phyloP scores from a whole-genome alignment of 225 moss, liverwort and hornwort genomes.

The Bryum argenteum region DNA sequence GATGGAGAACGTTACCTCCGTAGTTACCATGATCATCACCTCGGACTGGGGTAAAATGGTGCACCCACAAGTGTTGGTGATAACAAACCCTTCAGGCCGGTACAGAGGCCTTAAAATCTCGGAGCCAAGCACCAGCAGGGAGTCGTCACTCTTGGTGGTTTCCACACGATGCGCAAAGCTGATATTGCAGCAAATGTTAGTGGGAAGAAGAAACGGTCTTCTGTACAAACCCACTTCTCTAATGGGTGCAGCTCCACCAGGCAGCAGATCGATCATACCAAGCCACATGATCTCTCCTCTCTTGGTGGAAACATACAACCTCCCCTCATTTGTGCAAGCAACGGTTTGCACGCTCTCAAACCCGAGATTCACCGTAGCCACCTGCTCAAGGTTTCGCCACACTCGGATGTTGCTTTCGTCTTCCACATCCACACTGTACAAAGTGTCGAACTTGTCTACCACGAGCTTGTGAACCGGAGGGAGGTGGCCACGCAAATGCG shows the following conservation, averaged over 20 bases:
- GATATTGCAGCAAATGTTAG: constrained; percentile 39
- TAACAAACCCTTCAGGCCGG: constrained; percentile 40
- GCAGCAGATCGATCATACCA: constrained; percentile 43
- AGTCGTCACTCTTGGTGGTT: background rate
- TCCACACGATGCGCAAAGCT: constrained; percentile 20
- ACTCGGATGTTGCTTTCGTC: constrained; percentile 46
- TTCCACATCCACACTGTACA: constrained; percentile 46
- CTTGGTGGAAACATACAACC: constrained; percentile 42
- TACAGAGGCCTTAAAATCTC: constrained; percentile 42
- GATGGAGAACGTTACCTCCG: constrained; percentile 44
- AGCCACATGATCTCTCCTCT: constrained; percentile 48
- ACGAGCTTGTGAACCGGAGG: constrained; percentile 48
- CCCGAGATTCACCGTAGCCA: constrained; percentile 41
- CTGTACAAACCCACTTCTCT: constrained; percentile 20
- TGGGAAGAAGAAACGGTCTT: constrained; percentile 25
- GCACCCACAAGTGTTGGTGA: constrained; percentile 41
- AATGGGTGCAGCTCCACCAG: constrained; percentile 2
- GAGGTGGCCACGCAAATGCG: constrained; percentile 34
- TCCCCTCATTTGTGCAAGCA: constrained; percentile 40
- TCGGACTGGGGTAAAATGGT: constrained; percentile 49
- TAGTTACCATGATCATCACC: constrained; percentile 53
- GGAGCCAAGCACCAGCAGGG: constrained; percentile 23
- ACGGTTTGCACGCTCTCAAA: constrained; percentile 44
- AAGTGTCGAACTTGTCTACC: constrained; percentile 47
- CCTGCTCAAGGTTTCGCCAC: constrained; percentile 39